phyloP scores from a whole-genome alignment of 2,329 filamentous ascomycete species.

The Fusarium pseudoanthophilum region DNA sequence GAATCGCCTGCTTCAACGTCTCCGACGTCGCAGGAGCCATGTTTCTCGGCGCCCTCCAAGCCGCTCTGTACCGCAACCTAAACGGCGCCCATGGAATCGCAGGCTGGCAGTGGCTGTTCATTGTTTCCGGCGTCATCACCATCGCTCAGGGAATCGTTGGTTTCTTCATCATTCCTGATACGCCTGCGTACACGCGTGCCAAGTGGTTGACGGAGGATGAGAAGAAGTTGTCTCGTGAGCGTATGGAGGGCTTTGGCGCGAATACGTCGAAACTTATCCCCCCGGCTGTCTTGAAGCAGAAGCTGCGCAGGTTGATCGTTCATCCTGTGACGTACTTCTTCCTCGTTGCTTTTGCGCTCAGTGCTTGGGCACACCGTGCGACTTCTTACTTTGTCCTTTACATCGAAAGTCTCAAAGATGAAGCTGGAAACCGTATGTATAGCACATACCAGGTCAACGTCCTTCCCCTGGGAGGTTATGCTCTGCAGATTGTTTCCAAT shows the following conservation, averaged over 20 bases:
- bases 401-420: constrained; percentile 42
- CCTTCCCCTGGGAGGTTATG: constrained; percentile 46
- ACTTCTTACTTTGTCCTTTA: constrained; percentile 52
- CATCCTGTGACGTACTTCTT: constrained; percentile 49
- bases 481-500: constrained; percentile 50
- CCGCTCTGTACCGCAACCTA: constrained; percentile 55
- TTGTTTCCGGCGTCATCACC: constrained; percentile 57
- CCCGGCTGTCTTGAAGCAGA: constrained; percentile 35
- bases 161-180: constrained; percentile 52
- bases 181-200: constrained; percentile 45
- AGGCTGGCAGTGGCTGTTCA: constrained; percentile 60
- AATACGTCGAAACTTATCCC: constrained; percentile 46
- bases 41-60: constrained; percentile 58
- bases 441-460: constrained; percentile 49
- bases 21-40: constrained; percentile 57
- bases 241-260: constrained; percentile 46
- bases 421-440: constrained; percentile 42
- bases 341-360: constrained; percentile 45
- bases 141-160: constrained; percentile 54
- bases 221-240: constrained; percentile 41
- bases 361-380: constrained; percentile 47
- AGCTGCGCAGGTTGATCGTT: constrained; percentile 43
- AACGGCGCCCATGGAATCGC: constrained; percentile 53
- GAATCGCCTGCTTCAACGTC: constrained; percentile 57
- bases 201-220: constrained; percentile 46